These are phyloP conservation scores for Phytophthora chlamydospora DNA, from an alignment of 352 stramenopile species.

Conservation along the genomic window DNA sequence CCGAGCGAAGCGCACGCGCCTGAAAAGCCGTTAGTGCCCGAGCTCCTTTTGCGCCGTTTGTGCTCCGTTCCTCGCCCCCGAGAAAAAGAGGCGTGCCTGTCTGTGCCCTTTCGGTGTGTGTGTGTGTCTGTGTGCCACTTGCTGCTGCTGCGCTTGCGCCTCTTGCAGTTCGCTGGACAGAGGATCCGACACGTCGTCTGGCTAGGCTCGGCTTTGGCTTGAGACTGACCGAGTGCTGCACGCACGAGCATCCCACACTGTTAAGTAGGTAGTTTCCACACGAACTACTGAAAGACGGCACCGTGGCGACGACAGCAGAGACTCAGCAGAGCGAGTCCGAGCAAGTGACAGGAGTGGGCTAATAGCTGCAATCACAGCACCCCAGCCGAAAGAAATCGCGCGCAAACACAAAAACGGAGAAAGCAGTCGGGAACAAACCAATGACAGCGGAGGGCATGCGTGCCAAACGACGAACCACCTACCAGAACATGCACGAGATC, in stretches of 20 bases:
- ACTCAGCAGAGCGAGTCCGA: constrained; percentile 38
- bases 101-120: constrained; percentile 25
- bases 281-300: constrained; percentile 48
- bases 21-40: constrained; percentile 36
- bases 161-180: constrained; percentile 30
- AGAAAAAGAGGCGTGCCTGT: constrained; percentile 15
- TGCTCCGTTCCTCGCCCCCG: constrained; percentile 15
- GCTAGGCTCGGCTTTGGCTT: constrained; percentile 12
- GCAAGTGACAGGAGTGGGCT: constrained; percentile 59
- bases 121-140: constrained; percentile 14
- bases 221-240: constrained; percentile 1
- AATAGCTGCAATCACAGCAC: constrained; percentile 22
- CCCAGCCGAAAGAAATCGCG: constrained; percentile 8
- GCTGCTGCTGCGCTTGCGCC: constrained; percentile 39
- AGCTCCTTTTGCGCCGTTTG: constrained; percentile 42
- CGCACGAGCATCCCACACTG: constrained; percentile 12
- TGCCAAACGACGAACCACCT: constrained; percentile 76
- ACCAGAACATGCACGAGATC: constrained; percentile 90
- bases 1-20: constrained; percentile 30
- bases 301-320: constrained; percentile 53
- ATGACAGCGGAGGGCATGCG: constrained; percentile 83
- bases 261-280: constrained; percentile 42
- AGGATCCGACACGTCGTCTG: constrained; percentile 24
- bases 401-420: constrained; percentile 4
- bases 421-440: constrained; percentile 15